Evolutionary conservation across 2,329 filamentous ascomycete species (phyloP), one percentile per base, ranked within the genome.

Genomic region (Nigrospora osmanthi): DNA sequence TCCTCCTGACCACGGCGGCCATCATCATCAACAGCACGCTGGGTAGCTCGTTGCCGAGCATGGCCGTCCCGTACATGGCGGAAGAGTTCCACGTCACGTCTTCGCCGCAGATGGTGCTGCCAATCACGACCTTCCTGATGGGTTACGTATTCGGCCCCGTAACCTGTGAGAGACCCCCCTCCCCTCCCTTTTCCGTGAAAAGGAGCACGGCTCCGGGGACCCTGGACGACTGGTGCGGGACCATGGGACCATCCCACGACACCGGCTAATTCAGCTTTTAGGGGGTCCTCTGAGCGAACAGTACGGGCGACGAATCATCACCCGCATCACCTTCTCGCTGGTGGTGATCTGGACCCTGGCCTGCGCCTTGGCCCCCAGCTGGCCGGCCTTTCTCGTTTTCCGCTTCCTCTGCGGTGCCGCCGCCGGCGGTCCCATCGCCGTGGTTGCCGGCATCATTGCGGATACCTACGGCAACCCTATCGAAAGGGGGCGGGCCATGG

Each of bases 11-110:
- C 0, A 73, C 74, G 2, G 78, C 80, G 63, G 58, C 75, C 50
- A 70, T 75, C 43, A 80, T 86, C 37, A 68, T 85, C 57, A 87
- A 87, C 59, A 80, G 75, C 23, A 86, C 83, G 11, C 77, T 87
- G 63, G 78, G 76, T 2, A 83, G 77, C 36, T 71, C 80, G 0
- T 67, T 87, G 6, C 80, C 83, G 1, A 78, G 79, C 45, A 83
- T 83, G 59, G 78, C 79, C 13, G 71, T 80, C 2, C 69, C 74
- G 3, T 73, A 70, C 42, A 82, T 86, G 39, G 66, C 72, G 3
- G 57, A 62, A 3, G 69, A 82, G 52, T 87, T 82, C 63, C 56
- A 69, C 43, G 63, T 85, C 46, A 72, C 71, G 0, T 71, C 69
- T 3, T 49, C 65, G 30, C 57, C 60, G 14, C 69, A 75, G 43